Conservation (phyloP, 225 moss, liverwort and hornwort species). For the Pseudisothecium myosuroides region DNA sequence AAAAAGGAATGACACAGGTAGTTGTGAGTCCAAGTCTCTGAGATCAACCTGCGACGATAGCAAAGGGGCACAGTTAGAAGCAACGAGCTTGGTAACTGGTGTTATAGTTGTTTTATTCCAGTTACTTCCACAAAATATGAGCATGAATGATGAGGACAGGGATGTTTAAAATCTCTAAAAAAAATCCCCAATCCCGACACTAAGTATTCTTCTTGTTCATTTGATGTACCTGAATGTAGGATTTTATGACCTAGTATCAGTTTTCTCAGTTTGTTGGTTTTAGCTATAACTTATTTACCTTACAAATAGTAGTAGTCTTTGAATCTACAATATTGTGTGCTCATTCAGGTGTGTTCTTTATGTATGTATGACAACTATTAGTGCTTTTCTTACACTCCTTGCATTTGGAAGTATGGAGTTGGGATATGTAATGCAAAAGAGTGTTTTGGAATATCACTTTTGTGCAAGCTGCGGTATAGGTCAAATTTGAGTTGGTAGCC, state of each 20-base stretch:
- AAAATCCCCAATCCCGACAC: neutral
- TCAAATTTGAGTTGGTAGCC: neutral
- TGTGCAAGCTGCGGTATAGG: accelerated
- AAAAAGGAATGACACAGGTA: neutral
- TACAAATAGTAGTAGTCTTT: neutral
- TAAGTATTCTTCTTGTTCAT: neutral
- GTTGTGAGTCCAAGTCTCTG: neutral
- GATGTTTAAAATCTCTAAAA: neutral
- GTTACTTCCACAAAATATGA: neutral
- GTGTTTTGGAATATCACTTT: neutral
- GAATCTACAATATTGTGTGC: neutral
- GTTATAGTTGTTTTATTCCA: neutral
- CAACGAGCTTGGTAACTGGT: neutral
- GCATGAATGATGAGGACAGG: neutral
- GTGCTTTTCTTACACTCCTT: neutral
- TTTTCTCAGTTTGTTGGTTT: neutral
- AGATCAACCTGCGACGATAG: neutral
- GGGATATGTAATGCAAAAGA: neutral
- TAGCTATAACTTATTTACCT: neutral
- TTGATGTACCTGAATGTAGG: neutral
- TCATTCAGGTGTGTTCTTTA: neutral
- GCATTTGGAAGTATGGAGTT: neutral
- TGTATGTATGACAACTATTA: neutral
- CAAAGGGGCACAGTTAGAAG: neutral
- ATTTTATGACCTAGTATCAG: accelerated